These are phyloP conservation scores for Tulasnella sp. DNA, from an alignment of 768 basidiomycete species.

Conservation along the genomic window DNA sequence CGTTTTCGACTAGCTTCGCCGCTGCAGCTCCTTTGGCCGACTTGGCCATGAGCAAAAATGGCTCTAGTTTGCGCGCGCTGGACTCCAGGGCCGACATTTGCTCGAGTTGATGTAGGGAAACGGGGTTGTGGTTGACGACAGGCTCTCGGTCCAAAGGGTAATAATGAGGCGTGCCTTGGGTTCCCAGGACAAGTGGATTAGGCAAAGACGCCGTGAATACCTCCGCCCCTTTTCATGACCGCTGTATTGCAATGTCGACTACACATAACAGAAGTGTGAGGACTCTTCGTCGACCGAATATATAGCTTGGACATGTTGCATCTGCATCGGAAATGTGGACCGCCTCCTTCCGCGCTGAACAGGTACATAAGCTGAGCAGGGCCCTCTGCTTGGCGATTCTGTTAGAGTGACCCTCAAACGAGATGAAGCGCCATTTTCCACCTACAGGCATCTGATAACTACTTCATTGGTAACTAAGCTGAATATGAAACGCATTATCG, in stretches of 20 bases:
- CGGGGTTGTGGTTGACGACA: not conserved
- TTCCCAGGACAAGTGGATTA: not conserved
- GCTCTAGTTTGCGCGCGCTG: slow-evolving; percentile 72
- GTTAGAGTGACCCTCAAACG: too few relatives aligned
- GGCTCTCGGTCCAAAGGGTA: slow-evolving; percentile 5
- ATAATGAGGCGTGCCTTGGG: slow-evolving; percentile 6
- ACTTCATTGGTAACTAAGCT: too few relatives aligned
- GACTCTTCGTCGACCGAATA: not conserved
- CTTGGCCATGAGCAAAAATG: slow-evolving; percentile 87
- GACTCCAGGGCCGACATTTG: slow-evolving; percentile 36
- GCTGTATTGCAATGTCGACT: not conserved
- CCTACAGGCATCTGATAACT: too few relatives aligned
- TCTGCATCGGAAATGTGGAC: too few relatives aligned
- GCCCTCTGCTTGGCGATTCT: too few relatives aligned
- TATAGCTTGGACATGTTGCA: too few relatives aligned
- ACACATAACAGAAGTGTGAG: not conserved
- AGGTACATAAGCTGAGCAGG: too few relatives aligned
- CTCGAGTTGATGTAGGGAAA: not conserved
- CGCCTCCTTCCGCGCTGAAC: too few relatives aligned
- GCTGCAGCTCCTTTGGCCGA: slow-evolving; percentile 89
- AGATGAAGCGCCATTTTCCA: too few relatives aligned
- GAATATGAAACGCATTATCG: too few relatives aligned
- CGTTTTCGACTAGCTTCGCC: slow-evolving; percentile 82
- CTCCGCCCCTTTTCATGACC: not conserved
- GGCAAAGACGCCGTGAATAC: not conserved